Percentiles rank a stretch among this genome's conserved stretches.
Evolutionary conservation across 331 rosid genomes (phyloP).

Genomic region (Spiraea crenata): DNA sequence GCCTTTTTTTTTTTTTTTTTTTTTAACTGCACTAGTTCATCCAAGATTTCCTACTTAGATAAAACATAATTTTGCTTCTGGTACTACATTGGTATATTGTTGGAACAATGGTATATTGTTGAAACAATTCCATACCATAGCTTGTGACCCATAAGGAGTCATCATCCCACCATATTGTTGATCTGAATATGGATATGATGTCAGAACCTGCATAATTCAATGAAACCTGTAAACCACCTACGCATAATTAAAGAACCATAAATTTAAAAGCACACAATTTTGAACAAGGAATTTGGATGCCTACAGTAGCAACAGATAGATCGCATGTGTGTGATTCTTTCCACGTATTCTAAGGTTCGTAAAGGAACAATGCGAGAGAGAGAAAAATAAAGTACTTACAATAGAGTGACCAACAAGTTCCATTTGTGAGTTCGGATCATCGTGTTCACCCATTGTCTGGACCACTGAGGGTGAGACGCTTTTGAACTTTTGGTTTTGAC

Average conservation of each 20-base stretch:
- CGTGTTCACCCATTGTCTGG: slow-evolving; percentile 44
- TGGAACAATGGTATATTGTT: neutral
- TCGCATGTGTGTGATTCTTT: neutral
- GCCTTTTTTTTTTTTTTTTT: slow-evolving; percentile 1
- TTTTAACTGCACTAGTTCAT: slow-evolving; percentile 7
- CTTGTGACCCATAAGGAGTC: slow-evolving; percentile 50
- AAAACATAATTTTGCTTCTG: no score
- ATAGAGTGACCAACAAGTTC: slow-evolving; percentile 70
- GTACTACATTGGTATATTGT: no score
- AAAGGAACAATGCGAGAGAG: slow-evolving; percentile 2
- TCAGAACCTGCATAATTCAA: slow-evolving; percentile 55
- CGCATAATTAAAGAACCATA: slow-evolving; percentile 9
- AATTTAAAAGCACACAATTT: neutral
- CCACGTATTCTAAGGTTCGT: slow-evolving; percentile 6
- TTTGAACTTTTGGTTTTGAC: slow-evolving; percentile 40
- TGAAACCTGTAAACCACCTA: slow-evolving; percentile 26
- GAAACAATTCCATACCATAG: slow-evolving; percentile 46
- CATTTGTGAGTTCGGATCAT: slow-evolving; percentile 47
- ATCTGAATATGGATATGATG: slow-evolving; percentile 61
- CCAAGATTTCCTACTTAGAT: slow-evolving; percentile 1
- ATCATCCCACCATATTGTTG: slow-evolving; percentile 58
- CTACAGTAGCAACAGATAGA: neutral
- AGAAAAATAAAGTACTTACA: slow-evolving; percentile 44
- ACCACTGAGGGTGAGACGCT: slow-evolving; percentile 34
- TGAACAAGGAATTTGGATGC: neutral